These are phyloP conservation scores for Biscogniauxia mediterranea DNA, from an alignment of 2,329 filamentous ascomycete genomes.

Conservation along the genomic window DNA sequence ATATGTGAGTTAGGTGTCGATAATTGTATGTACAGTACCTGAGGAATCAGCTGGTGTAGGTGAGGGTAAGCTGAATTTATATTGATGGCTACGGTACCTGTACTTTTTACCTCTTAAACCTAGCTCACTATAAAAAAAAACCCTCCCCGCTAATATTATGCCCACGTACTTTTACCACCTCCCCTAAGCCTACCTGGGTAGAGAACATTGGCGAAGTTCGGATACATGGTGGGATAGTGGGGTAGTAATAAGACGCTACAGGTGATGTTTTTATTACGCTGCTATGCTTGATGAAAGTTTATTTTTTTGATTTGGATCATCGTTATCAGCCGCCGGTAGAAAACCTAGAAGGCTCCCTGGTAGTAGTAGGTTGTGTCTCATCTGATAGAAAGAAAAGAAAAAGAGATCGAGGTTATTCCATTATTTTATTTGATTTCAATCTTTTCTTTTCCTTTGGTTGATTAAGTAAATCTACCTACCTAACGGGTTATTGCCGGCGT, in stretches of 20 bases:
- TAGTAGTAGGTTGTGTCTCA: not conserved
- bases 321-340: not conserved
- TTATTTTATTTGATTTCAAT: too few species aligned
- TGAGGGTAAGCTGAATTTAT: not conserved
- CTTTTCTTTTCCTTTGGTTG: too few species aligned
- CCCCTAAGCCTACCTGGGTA: not conserved
- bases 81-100: not conserved
- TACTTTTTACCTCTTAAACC: not conserved
- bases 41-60: not conserved
- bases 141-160: too few species aligned
- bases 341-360: not conserved
- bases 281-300: constrained; percentile 4
- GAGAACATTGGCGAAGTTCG: not conserved
- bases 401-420: too few species aligned
- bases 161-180: too few species aligned
- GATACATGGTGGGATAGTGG: constrained; percentile 1
- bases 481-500: not conserved
- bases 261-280: constrained; percentile 9
- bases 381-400: not conserved
- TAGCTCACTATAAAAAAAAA: too few species aligned
- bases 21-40: not conserved
- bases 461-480: not conserved
- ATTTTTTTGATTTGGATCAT: constrained; percentile 9
- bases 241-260: constrained; percentile 2
- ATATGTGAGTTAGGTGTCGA: too few species aligned